A percentile compares a stretch with the other conserved stretches of the same genome.
phyloP scores from a whole-genome alignment of 306 rosid genomes.

The Fragaria ananassa region DNA sequence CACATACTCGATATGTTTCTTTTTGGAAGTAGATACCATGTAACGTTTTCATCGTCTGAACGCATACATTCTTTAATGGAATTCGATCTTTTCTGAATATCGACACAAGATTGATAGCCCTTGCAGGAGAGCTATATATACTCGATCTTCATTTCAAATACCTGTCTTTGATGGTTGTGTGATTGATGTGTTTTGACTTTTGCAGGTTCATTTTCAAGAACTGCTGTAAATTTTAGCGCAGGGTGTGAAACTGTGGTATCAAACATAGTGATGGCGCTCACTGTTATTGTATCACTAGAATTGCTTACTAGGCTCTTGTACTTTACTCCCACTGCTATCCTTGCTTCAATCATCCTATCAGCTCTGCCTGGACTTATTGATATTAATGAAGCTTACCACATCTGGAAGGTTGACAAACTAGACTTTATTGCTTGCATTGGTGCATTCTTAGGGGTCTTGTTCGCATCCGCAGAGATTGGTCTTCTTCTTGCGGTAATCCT shows the following conservation, averaged over 20 bases:
- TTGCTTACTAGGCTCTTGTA: constrained; percentile 67
- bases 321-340: constrained; percentile 76
- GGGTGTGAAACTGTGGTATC: constrained; percentile 54
- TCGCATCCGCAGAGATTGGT: constrained; percentile 79
- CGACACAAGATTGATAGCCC: background rate
- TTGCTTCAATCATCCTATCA: constrained; percentile 77
- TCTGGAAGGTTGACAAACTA: constrained; percentile 80
- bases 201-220: constrained; percentile 55
- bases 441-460: constrained; percentile 85
- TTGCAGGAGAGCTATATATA: background rate
- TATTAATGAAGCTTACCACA: constrained; percentile 50
- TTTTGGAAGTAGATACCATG: background rate
- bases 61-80: background rate
- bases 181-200: background rate
- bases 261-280: constrained; percentile 53
- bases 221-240: constrained; percentile 54
- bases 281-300: constrained; percentile 59
- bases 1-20: background rate
- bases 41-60: background rate
- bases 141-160: background rate
- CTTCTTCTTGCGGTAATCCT: constrained; percentile 67
- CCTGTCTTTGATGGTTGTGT: background rate
- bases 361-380: constrained; percentile 91
- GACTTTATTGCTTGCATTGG: constrained; percentile 73
- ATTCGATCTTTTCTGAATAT: background rate